phyloP scores from a whole-genome alignment of 257 asterid genomes.

The Solanum gandarillasii region DNA sequence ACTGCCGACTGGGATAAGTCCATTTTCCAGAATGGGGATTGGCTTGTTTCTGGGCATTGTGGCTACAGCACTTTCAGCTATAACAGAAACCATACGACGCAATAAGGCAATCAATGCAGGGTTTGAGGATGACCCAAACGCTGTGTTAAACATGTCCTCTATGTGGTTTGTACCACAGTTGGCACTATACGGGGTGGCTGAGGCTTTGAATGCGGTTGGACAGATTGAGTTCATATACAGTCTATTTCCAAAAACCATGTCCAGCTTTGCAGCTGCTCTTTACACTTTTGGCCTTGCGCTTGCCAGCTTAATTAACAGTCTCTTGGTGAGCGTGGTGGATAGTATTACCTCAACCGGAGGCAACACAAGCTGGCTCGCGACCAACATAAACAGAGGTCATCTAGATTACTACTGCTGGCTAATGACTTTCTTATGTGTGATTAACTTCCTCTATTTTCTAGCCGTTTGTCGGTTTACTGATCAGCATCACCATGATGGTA shows the following conservation, averaged over 20 bases:
- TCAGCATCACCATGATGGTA: not conserved
- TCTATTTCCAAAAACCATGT: slow-evolving; percentile 7
- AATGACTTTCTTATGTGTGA: not conserved
- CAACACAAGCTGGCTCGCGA: slow-evolving; percentile 6
- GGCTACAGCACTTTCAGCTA: not conserved
- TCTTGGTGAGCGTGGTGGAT: slow-evolving; percentile 5
- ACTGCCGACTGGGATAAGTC: not conserved
- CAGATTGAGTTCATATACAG: slow-evolving; percentile 12
- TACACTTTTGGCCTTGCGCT: slow-evolving; percentile 2
- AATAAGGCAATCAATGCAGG: not conserved
- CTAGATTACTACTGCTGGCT: slow-evolving; percentile 12
- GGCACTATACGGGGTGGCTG: slow-evolving; percentile 5
- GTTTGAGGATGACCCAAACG: not conserved
- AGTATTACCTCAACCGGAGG: not conserved
- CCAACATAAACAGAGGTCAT: slow-evolving; percentile 10
- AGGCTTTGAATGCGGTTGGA: slow-evolving; percentile 8
- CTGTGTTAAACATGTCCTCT: slow-evolving; percentile 5
- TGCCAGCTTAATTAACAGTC: not conserved
- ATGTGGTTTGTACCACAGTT: slow-evolving; percentile 14
- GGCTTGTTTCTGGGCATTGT: not conserved
- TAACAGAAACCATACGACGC: slow-evolving; percentile 5
- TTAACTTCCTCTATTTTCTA: not conserved
- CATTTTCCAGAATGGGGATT: slow-evolving; percentile 2
- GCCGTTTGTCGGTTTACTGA: not conserved
- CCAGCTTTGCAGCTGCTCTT: slow-evolving; percentile 14